phyloP scores from a whole-genome alignment of 257 asterid species.

The Solanum lycopersicoides region DNA sequence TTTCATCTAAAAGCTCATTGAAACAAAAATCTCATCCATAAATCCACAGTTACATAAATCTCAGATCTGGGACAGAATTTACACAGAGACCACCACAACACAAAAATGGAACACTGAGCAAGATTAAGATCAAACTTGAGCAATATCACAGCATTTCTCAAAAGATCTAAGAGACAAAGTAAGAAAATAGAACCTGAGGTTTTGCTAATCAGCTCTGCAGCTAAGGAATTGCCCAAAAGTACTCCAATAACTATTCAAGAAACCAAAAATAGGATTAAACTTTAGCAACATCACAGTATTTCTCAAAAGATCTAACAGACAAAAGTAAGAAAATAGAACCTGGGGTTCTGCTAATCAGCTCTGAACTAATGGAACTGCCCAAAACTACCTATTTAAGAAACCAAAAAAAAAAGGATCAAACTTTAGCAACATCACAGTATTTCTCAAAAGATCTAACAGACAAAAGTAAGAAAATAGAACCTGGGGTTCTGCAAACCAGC shows the following conservation, averaged over 20 bases:
- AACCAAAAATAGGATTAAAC: background rate
- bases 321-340: constrained; percentile 12
- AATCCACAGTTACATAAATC: background rate
- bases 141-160: background rate
- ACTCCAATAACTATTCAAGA: background rate
- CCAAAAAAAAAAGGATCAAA: background rate
- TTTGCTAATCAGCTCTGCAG: constrained; percentile 2
- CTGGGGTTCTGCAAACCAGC: constrained; percentile 11
- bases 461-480: constrained; percentile 1
- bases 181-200: constrained; percentile 16
- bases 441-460: background rate
- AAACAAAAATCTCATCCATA: background rate
- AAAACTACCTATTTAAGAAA: background rate
- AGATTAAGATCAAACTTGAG: constrained; percentile 2
- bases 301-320: background rate
- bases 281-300: background rate
- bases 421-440: background rate
- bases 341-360: constrained; percentile 7
- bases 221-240: background rate
- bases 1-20: background rate
- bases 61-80: constrained; percentile 15
- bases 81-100: background rate
- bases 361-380: background rate
- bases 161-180: background rate
- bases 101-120: background rate